Evolutionary conservation across 2,329 filamentous ascomycete species (phyloP).

Genomic region (Fusarium pseudograminearum): DNA sequence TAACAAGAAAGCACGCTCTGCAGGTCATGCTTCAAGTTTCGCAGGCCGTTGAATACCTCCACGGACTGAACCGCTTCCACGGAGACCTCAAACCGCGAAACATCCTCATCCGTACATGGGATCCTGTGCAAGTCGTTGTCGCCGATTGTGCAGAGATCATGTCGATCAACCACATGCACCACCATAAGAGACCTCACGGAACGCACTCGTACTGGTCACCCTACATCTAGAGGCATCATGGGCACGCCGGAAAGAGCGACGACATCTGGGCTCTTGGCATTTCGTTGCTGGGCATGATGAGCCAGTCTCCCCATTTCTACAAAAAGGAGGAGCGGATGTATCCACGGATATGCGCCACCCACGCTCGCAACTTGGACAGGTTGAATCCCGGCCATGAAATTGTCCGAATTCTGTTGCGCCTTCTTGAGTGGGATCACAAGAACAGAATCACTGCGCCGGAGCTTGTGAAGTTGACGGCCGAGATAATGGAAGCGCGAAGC

Average conservation of each 20-base stretch:
- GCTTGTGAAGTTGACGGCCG: slow-evolving; percentile 25
- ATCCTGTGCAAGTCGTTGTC: slow-evolving; percentile 49
- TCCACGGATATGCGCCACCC: slow-evolving; percentile 40
- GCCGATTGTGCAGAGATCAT: slow-evolving; percentile 51
- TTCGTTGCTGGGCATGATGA: slow-evolving; percentile 49
- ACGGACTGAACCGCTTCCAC: slow-evolving; percentile 44
- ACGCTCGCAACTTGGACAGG: slow-evolving; percentile 38
- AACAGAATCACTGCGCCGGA: slow-evolving; percentile 39
- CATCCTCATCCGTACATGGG: slow-evolving; percentile 47
- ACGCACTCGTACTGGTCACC: slow-evolving; percentile 50
- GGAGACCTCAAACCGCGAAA: slow-evolving; percentile 52
- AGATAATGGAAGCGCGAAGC: slow-evolving; percentile 10
- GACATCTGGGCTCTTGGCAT: slow-evolving; percentile 54
- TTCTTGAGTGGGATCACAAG: slow-evolving; percentile 41
- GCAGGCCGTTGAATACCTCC: slow-evolving; percentile 47
- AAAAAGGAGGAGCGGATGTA: slow-evolving; percentile 41
- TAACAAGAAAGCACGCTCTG: slow-evolving; percentile 36
- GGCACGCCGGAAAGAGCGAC: slow-evolving; percentile 45
- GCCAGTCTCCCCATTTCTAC: slow-evolving; percentile 44
- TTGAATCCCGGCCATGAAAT: slow-evolving; percentile 47
- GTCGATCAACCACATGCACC: slow-evolving; percentile 14
- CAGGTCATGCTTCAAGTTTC: slow-evolving; percentile 43
- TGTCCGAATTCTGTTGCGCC: slow-evolving; percentile 35
- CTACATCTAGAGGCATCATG: slow-evolving; percentile 37
- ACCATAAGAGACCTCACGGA: slow-evolving; percentile 35